A percentile compares a stretch with the other conserved stretches of the same genome.
Evolutionary conservation across 2,329 filamentous ascomycete genomes (phyloP).

Genomic region (Verticillium longisporum): DNA sequence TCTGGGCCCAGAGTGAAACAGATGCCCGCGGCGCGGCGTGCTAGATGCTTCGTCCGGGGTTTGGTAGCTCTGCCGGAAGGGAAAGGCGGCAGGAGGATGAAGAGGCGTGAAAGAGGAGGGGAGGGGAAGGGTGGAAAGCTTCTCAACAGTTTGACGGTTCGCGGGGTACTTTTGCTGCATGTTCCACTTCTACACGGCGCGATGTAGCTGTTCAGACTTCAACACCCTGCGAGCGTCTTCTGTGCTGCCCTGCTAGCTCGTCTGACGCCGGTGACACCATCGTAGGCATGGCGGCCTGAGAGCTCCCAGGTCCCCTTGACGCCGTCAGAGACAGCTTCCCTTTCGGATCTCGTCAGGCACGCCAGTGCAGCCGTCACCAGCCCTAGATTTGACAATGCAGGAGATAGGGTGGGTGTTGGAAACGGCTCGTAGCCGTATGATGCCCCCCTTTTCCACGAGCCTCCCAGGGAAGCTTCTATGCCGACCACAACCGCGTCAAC

Average conservation of each 20-base stretch:
- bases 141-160: not conserved
- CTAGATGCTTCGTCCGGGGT: not conserved
- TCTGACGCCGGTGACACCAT: not conserved
- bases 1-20: not conserved
- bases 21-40: not conserved
- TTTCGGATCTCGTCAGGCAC: not conserved
- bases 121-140: not conserved
- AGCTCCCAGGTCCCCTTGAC: not conserved
- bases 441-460: not conserved
- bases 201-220: not conserved
- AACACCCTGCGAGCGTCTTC: not conserved
- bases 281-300: not conserved
- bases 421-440: not conserved
- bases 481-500: not conserved
- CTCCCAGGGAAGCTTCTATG: not conserved
- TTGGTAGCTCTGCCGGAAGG: not conserved
- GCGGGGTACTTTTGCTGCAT: not conserved
- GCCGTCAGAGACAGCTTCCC: not conserved
- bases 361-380: not conserved
- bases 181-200: not conserved
- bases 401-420: not conserved
- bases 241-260: not conserved
- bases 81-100: not conserved
- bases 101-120: not conserved
- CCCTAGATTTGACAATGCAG: not conserved